phyloP scores from a whole-genome alignment of 495 filamentous ascomycete species.

The Aspergillus homomorphus region DNA sequence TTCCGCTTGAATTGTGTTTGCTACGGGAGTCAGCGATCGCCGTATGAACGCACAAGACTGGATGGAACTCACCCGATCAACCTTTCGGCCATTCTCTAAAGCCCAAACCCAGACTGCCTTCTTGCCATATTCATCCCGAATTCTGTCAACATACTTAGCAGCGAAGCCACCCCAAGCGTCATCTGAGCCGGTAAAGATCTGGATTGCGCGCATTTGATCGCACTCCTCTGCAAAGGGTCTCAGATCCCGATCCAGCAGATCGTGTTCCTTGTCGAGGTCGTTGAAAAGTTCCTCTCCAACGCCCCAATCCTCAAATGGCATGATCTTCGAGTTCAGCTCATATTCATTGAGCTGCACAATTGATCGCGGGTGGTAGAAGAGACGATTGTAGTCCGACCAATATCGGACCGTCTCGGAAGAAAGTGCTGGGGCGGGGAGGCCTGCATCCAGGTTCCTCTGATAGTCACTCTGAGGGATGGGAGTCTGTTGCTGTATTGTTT shows the following conservation, averaged over 20 bases:
- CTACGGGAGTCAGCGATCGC: slow-evolving; percentile 18
- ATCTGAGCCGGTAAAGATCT: slow-evolving; percentile 73
- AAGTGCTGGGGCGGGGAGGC: slow-evolving; percentile 56
- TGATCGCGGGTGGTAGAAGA: slow-evolving; percentile 89
- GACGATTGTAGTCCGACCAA: slow-evolving; percentile 92
- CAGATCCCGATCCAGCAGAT: slow-evolving; percentile 84
- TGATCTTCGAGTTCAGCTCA: slow-evolving; percentile 68
- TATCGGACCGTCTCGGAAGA: slow-evolving; percentile 72
- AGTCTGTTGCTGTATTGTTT: slow-evolving; percentile 62
- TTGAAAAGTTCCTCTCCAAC: slow-evolving; percentile 80
- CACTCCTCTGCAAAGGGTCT: slow-evolving; percentile 88
- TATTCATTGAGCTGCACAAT: slow-evolving; percentile 86
- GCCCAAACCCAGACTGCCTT: slow-evolving; percentile 83
- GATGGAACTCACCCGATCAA: slow-evolving; percentile 52
- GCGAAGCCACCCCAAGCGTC: slow-evolving; percentile 95
- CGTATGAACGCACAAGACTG: neutral
- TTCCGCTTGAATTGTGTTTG: slow-evolving; percentile 54
- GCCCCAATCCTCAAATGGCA: slow-evolving; percentile 80
- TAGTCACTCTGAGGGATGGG: slow-evolving; percentile 70
- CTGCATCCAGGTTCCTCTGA: slow-evolving; percentile 71
- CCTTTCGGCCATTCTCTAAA: slow-evolving; percentile 59
- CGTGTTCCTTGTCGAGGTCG: slow-evolving; percentile 77
- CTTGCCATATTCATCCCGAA: slow-evolving; percentile 91
- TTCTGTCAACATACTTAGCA: slow-evolving; percentile 69
- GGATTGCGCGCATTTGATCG: slow-evolving; percentile 84